Evolutionary conservation across 805 yeast species (phyloP).

Genomic region (Metschnikowia lachancei): DNA sequence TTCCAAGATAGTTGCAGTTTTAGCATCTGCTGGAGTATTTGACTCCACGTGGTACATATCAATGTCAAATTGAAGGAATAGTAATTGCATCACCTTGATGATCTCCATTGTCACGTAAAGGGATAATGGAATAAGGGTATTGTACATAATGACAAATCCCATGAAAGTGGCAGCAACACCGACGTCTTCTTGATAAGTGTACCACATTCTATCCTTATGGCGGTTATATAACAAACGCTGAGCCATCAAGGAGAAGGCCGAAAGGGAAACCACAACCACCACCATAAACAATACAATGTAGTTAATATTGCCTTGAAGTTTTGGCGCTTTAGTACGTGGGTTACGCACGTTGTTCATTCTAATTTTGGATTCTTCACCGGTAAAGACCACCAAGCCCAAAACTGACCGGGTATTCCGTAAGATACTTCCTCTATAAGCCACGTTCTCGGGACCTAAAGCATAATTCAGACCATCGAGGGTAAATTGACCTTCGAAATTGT

Average conservation of each 20-base stretch:
- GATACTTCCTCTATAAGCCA: conserved; percentile 88
- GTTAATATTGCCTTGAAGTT: conserved; percentile 79
- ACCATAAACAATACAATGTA: conserved; percentile 87
- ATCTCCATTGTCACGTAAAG: conserved; percentile 96
- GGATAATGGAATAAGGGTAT: conserved; percentile 91
- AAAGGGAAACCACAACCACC: conserved; percentile 63
- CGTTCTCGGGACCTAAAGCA: conserved; percentile 76
- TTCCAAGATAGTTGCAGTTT: conserved; percentile 92
- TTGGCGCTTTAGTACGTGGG: conserved; percentile 91
- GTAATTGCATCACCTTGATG: conserved; percentile 82
- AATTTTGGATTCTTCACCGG: conserved; percentile 94
- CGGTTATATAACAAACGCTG: conserved; percentile 52
- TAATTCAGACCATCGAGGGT: conserved; percentile 36
- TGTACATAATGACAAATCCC: conserved; percentile 97
- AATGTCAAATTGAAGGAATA: conserved; percentile 80
- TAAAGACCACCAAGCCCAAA: conserved; percentile 80
- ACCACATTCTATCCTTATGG: conserved; percentile 58
- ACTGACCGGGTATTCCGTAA: conserved; percentile 76
- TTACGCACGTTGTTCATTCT: conserved; percentile 91
- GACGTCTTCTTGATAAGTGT: conserved; percentile 65
- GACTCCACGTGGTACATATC: conserved; percentile 88
- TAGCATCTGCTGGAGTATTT: conserved; percentile 90
- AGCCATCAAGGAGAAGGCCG: conserved; percentile 81
- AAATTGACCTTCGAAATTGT: conserved; percentile 83
- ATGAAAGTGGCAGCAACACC: conserved; percentile 86